Conservation (phyloP, 768 basidiomycete species). For the Russula earlei region DNA sequence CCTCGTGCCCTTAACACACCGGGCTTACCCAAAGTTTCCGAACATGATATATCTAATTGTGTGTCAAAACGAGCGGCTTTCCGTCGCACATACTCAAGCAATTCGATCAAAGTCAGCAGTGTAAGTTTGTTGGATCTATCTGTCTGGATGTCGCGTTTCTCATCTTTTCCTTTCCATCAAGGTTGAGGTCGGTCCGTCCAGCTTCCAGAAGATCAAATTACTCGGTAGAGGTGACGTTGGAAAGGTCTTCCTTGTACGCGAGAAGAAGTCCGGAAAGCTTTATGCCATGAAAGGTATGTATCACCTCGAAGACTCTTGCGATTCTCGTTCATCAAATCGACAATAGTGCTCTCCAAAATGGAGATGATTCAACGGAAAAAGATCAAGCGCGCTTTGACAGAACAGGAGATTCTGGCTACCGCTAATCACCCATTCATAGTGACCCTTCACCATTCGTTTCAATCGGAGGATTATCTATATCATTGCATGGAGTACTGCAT, state of each 20-base stretch:
- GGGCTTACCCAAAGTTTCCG: conserved; percentile 33
- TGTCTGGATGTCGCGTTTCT: background rate
- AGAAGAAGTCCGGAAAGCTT: conserved; percentile 94
- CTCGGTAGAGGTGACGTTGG: conserved; percentile 99
- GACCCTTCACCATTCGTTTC: conserved; percentile 97
- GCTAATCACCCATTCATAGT: conserved; percentile 99
- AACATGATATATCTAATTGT: conserved; percentile 31
- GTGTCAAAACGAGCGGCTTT: conserved; percentile 65
- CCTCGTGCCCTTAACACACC: conserved; percentile 26
- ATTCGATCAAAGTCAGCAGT: conserved; percentile 89
- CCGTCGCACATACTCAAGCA: conserved; percentile 91
- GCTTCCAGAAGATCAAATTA: conserved; percentile 95
- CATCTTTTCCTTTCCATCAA: conserved; percentile 25
- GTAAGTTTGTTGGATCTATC: conserved; percentile 37
- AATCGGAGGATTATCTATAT: conserved; percentile 95
- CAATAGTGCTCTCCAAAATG: conserved; percentile 90
- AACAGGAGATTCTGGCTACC: conserved; percentile 97
- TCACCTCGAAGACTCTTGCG: conserved; percentile 17
- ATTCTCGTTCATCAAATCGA: conserved; percentile 16
- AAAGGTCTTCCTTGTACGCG: conserved; percentile 93
- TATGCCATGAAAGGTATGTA: conserved; percentile 97
- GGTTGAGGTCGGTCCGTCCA: conserved; percentile 91
- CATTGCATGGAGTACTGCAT: conserved; percentile 99
- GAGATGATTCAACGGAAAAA: conserved; percentile 99
- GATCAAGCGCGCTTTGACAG: conserved; percentile 96